Percentiles rank a stretch among this genome's conserved stretches.
phyloP scores from a whole-genome alignment of 2,329 filamentous ascomycete genomes.

The Nemania diffusa region DNA sequence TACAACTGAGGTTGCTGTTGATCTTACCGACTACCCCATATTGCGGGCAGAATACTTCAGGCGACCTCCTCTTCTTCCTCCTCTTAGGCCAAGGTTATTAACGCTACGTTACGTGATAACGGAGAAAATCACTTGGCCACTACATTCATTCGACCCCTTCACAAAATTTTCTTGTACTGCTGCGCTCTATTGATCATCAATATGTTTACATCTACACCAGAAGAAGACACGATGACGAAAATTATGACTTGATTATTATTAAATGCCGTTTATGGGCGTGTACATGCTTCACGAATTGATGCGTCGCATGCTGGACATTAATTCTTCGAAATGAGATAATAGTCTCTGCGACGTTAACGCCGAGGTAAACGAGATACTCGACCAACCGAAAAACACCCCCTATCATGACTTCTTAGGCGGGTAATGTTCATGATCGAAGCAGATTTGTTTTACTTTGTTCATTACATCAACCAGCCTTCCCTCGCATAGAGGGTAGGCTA shows the following conservation, averaged over 20 bases:
- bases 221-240: constrained; percentile 54
- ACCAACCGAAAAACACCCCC: constrained; percentile 46
- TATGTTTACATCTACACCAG: constrained; percentile 46
- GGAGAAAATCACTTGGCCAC: constrained; percentile 33
- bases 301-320: constrained; percentile 50
- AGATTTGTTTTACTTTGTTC: constrained; percentile 47
- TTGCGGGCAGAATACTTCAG: too few species aligned
- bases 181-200: constrained; percentile 50
- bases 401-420: constrained; percentile 49
- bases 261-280: constrained; percentile 48
- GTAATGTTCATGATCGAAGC: constrained; percentile 51
- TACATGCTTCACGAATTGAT: constrained; percentile 51
- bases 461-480: constrained; percentile 38
- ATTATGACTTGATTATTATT: constrained; percentile 54
- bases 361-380: constrained; percentile 48
- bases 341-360: constrained; percentile 42
- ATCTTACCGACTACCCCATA: too few species aligned
- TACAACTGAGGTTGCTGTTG: too few species aligned
- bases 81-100: constrained; percentile 32
- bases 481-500: constrained; percentile 43
- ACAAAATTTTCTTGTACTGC: constrained; percentile 52
- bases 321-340: constrained; percentile 46
- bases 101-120: constrained; percentile 36
- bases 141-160: constrained; percentile 45
- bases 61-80: too few species aligned